Percentiles rank a stretch among this genome's conserved stretches.
Conservation (phyloP, 805 yeast species). For the Ogataea glucozyma region DNA sequence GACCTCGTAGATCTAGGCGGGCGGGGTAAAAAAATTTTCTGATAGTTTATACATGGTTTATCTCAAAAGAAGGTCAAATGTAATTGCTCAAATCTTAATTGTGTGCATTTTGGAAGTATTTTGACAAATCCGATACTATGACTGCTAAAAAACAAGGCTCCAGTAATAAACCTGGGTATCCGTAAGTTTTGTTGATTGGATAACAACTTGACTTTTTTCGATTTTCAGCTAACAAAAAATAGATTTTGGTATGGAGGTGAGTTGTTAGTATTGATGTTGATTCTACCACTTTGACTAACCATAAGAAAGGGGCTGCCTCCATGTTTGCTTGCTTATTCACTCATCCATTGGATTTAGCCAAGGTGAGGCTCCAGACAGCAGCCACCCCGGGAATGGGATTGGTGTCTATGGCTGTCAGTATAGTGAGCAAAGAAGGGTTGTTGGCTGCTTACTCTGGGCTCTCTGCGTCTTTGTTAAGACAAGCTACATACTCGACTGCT, state of each 20-base stretch:
- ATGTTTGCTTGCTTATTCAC: conserved; percentile 66
- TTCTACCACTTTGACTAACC: conserved; percentile 39
- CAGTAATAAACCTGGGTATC: neutral
- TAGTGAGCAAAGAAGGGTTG: conserved; percentile 64
- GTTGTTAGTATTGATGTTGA: neutral
- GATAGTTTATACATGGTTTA: neutral
- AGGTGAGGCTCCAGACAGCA: conserved; percentile 84
- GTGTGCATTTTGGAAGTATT: neutral
- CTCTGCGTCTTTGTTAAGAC: conserved; percentile 79
- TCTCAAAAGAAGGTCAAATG: neutral
- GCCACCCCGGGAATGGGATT: conserved; percentile 62
- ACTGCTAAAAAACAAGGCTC: neutral
- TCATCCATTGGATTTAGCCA: conserved; percentile 85
- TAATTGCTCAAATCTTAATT: too few relatives aligned
- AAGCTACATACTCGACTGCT: conserved; percentile 84
- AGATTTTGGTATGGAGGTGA: conserved; percentile 33
- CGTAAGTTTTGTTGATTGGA: too few relatives aligned
- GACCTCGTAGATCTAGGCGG: neutral
- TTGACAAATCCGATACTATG: neutral
- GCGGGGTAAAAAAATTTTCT: conserved; percentile 2
- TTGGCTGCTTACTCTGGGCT: conserved; percentile 77
- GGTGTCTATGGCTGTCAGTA: conserved; percentile 58
- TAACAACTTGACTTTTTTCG: neutral
- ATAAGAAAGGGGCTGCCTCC: conserved; percentile 55
- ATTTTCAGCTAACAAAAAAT: neutral